These are phyloP conservation scores for Leptosphaerulina australis DNA, from an alignment of 2,329 filamentous ascomycete genomes.

Conservation along the genomic window DNA sequence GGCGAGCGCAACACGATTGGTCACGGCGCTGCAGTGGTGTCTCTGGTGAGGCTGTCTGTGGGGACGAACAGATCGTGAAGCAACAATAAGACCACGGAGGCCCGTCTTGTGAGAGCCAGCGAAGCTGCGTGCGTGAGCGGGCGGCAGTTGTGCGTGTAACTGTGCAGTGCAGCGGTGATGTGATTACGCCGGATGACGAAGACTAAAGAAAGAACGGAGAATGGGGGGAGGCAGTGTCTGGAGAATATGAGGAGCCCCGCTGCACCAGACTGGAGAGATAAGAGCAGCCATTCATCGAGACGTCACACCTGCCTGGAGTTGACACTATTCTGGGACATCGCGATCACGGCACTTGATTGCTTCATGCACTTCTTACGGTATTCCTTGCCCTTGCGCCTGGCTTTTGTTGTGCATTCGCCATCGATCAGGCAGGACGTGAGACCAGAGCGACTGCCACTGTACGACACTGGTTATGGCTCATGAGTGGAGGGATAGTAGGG, in stretches of 20 bases:
- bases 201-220: not conserved
- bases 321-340: constrained; percentile 16
- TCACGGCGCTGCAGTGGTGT: constrained; percentile 13
- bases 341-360: constrained; percentile 10
- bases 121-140: constrained; percentile 10
- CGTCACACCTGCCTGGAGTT: constrained; percentile 18
- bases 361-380: constrained; percentile 10
- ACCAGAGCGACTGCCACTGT: constrained; percentile 13
- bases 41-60: constrained; percentile 19
- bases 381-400: constrained; percentile 17
- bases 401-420: constrained; percentile 8
- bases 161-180: constrained; percentile 13
- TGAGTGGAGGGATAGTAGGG: not conserved
- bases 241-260: constrained; percentile 18
- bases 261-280: constrained; percentile 12
- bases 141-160: constrained; percentile 13
- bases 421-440: constrained; percentile 8
- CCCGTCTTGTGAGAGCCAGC: constrained; percentile 15
- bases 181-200: constrained; percentile 5
- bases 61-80: constrained; percentile 11
- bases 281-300: constrained; percentile 18
- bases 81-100: constrained; percentile 20
- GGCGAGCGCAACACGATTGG: constrained; percentile 16
- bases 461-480: not conserved
- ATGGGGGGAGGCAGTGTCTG: constrained; percentile 9